A percentile compares a stretch with the other conserved stretches of the same genome.
phyloP scores from a whole-genome alignment of 345 rosid genomes.

The Corchorus olitorius region DNA sequence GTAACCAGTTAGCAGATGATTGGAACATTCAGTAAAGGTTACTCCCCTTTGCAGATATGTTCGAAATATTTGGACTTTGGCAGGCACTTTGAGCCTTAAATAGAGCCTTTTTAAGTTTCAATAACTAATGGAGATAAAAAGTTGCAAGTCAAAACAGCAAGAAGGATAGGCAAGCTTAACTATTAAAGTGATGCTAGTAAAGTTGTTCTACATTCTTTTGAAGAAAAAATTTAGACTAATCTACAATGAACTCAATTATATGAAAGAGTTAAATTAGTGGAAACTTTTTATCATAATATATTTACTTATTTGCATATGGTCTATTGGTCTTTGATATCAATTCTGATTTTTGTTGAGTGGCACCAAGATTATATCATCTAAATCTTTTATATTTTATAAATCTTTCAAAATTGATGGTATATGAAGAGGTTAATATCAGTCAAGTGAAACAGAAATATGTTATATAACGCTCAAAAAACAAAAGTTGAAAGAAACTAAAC shows the following conservation, averaged over 20 bases:
- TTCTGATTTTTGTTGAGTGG: slow-evolving; percentile 1
- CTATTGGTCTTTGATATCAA: background rate
- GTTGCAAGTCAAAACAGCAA: background rate
- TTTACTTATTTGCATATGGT: background rate
- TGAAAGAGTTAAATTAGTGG: background rate
- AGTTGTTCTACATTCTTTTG: background rate
- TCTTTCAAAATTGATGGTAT: background rate
- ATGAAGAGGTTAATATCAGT: background rate
- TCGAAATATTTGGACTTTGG: background rate
- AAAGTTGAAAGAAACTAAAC: background rate
- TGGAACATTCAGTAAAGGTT: background rate
- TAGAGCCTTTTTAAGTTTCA: background rate
- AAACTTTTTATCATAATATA: background rate
- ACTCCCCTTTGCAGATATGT: background rate
- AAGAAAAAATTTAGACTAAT: background rate
- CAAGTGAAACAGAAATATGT: background rate
- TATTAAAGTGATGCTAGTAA: background rate
- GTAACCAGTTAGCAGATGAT: background rate
- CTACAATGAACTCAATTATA: background rate
- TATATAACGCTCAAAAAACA: background rate
- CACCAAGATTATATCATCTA: background rate
- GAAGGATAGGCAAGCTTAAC: background rate
- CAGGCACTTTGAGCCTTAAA: background rate
- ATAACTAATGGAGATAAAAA: background rate
- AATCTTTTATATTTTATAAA: background rate